phyloP scores from a whole-genome alignment of 192 early-diverging fungal species.

The Coemansia umbellata region DNA sequence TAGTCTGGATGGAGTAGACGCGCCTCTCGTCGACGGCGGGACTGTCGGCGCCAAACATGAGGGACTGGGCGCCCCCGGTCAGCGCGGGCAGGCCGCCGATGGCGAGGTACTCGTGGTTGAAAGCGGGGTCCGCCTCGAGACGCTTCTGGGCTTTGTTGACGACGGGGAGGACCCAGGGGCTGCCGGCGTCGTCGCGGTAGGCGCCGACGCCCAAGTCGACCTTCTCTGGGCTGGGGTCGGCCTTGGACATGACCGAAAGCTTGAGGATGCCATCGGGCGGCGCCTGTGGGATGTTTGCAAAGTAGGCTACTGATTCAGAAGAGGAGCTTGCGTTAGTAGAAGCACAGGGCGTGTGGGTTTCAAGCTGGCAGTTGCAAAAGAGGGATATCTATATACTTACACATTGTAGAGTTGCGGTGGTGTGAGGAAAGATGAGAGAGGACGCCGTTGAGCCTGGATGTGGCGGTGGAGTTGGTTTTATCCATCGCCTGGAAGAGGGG shows the following conservation, averaged over 20 bases:
- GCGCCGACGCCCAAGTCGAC: conserved; percentile 96
- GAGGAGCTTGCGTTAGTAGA: not conserved
- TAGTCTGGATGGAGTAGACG: conserved; percentile 77
- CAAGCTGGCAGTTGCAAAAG: no score
- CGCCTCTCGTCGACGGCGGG: conserved; percentile 66
- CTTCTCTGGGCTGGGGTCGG: conserved; percentile 73
- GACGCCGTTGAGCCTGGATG: conserved; percentile 7
- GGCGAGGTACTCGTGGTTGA: conserved; percentile 93
- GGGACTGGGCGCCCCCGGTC: conserved; percentile 70
- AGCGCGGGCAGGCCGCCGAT: conserved; percentile 80
- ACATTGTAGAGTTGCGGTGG: conserved; percentile 8
- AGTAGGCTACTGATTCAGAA: conserved; percentile 21
- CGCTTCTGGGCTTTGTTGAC: conserved; percentile 85
- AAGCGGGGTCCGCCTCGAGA: conserved; percentile 60
- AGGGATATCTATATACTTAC: conserved; percentile 28
- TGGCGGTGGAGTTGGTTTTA: not conserved
- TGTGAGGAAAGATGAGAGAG: conserved; percentile 30
- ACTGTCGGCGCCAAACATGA: conserved; percentile 80
- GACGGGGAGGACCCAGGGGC: conserved; percentile 94
- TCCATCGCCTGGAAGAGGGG: no score
- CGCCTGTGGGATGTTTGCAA: conserved; percentile 51
- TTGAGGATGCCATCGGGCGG: conserved; percentile 91
- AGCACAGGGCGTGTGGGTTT: not conserved
- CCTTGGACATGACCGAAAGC: conserved; percentile 78
- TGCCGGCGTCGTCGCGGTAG: conserved; percentile 86